These are phyloP conservation scores for Albophoma yamanashiensis DNA, from an alignment of 2,329 filamentous ascomycete species.

Conservation along the genomic window DNA sequence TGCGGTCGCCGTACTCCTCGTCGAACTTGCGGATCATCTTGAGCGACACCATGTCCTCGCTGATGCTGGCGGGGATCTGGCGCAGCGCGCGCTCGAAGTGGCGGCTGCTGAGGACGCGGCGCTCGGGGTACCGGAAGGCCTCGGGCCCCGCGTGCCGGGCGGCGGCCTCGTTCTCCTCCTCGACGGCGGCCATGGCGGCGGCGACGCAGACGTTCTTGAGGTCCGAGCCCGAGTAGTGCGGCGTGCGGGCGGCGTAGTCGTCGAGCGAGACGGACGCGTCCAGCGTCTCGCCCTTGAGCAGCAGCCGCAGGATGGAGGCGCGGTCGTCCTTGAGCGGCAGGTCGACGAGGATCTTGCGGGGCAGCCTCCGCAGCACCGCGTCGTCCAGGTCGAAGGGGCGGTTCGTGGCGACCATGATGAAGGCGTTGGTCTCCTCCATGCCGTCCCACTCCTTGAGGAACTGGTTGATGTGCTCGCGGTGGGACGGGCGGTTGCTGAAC, in stretches of 20 bases:
- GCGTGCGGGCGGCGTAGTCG: conserved; percentile 54
- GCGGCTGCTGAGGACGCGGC: conserved; percentile 38
- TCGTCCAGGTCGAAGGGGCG: conserved; percentile 91
- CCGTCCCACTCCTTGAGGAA: conserved; percentile 97
- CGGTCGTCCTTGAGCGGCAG: conserved; percentile 57
- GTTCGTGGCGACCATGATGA: conserved; percentile 98
- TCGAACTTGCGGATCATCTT: conserved; percentile 89
- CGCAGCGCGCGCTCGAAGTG: conserved; percentile 82
- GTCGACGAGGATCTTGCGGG: conserved; percentile 63
- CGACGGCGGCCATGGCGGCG: conserved; percentile 67
- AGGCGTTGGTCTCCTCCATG: conserved; percentile 69
- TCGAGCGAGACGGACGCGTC: conserved; percentile 50
- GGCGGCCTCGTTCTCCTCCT: conserved; percentile 52
- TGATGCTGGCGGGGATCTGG: conserved; percentile 87
- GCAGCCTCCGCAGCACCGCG: conserved; percentile 67
- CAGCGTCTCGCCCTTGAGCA: conserved; percentile 57
- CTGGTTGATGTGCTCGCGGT: conserved; percentile 90
- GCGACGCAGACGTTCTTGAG: conserved; percentile 75
- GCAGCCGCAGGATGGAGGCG: conserved; percentile 57
- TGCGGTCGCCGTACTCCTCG: conserved; percentile 82
- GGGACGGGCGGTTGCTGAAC: conserved; percentile 54
- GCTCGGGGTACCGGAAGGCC: conserved; percentile 51
- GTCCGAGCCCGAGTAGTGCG: conserved; percentile 73
- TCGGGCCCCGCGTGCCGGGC: conserved; percentile 26
- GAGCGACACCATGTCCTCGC: conserved; percentile 83